Evolutionary conservation across 495 filamentous ascomycete genomes (phyloP).

Genomic region (Wilcoxina mikolae): DNA sequence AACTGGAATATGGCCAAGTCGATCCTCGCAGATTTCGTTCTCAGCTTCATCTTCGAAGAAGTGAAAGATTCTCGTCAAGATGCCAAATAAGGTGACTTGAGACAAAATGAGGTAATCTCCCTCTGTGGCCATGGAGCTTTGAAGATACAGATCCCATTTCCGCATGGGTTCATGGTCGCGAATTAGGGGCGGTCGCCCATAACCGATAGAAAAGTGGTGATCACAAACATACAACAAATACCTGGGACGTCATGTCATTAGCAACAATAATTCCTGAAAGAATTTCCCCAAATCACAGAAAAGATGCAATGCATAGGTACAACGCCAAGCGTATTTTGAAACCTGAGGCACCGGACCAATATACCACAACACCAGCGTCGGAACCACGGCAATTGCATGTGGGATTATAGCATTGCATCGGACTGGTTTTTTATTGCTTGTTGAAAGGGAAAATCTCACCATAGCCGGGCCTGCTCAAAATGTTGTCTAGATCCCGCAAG

Average conservation of each 20-base stretch:
- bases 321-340: no score
- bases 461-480: constrained; percentile 32
- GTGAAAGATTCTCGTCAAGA: constrained; percentile 43
- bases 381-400: not conserved
- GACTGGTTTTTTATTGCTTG: not conserved
- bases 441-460: constrained; percentile 12
- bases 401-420: not conserved
- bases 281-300: no score
- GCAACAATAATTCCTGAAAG: not conserved
- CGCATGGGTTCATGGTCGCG: constrained; percentile 40
- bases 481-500: constrained; percentile 33
- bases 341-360: no score
- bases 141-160: constrained; percentile 39
- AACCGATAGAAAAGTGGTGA: constrained; percentile 35
- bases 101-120: constrained; percentile 41
- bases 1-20: constrained; percentile 37
- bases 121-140: constrained; percentile 34
- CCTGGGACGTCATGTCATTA: not conserved
- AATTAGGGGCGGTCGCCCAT: constrained; percentile 32
- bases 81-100: constrained; percentile 44
- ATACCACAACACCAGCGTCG: not conserved
- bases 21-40: constrained; percentile 38
- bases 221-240: constrained; percentile 34
- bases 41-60: constrained; percentile 43
- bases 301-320: no score